Conservation (phyloP, 78 protist species). For the Isochrysis galbana region DNA sequence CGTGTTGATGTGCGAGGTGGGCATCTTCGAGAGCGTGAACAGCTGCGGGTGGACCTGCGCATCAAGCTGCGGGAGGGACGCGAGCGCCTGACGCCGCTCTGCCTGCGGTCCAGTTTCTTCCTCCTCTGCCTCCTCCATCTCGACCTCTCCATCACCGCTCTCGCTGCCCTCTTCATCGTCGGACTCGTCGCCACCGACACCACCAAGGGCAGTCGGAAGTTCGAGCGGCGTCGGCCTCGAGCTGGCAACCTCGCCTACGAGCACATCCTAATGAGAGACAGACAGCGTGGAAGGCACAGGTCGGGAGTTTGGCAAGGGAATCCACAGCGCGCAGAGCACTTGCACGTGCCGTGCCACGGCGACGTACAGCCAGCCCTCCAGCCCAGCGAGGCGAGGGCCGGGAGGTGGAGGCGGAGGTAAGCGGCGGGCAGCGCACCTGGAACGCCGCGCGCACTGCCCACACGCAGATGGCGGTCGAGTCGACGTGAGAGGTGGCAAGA, state of each 20-base stretch:
- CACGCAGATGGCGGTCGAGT: slow-evolving; percentile 39
- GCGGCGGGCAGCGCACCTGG: no score
- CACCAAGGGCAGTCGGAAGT: not conserved
- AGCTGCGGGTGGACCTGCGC: not conserved
- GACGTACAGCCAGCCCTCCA: no score
- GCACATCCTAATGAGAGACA: no score
- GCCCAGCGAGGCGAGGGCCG: no score
- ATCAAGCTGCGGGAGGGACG: not conserved
- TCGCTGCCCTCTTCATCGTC: not conserved
- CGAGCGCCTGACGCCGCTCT: not conserved
- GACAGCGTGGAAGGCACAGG: no score
- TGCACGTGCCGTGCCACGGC: no score
- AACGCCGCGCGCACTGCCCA: slow-evolving; percentile 56
- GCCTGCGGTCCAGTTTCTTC: not conserved
- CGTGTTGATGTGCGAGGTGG: slow-evolving; percentile 55
- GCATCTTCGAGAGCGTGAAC: slow-evolving; percentile 41
- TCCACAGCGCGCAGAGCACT: no score
- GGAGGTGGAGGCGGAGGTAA: no score
- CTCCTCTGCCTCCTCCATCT: not conserved
- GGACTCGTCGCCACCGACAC: not conserved
- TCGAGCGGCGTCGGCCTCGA: not conserved
- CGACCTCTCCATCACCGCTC: not conserved
- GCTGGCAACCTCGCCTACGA: not conserved
- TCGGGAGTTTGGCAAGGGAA: no score
- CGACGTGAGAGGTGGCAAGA: slow-evolving; percentile 53